A percentile compares a stretch with the other conserved stretches of the same genome.
Conservation (phyloP, 225 moss, liverwort and hornwort genomes). For the Bryum argenteum region DNA sequence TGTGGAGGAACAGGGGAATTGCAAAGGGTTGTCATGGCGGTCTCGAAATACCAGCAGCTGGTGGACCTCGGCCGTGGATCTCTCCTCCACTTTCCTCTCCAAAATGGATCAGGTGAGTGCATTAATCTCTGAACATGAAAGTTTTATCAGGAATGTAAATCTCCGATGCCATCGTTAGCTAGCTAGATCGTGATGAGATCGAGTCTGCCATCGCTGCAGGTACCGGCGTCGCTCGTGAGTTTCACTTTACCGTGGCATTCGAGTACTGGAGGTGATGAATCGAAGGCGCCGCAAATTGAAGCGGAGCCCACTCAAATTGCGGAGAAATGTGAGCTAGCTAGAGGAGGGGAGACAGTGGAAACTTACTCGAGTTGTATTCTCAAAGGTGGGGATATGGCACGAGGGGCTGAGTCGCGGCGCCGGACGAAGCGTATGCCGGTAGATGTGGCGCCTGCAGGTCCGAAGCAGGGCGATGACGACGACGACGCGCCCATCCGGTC, state of each 20-base stretch:
- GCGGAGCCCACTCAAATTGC: not conserved
- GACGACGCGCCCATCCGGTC: constrained; percentile 31
- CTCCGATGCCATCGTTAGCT: not conserved
- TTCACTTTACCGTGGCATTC: constrained; percentile 46
- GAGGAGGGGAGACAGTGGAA: not conserved
- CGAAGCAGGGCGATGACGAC: not conserved
- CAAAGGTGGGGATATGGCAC: constrained; percentile 7
- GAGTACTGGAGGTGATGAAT: constrained; percentile 22
- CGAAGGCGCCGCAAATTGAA: constrained; percentile 15
- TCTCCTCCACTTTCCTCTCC: constrained; percentile 49
- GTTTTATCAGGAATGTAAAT: not conserved
- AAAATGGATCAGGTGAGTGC: constrained; percentile 59
- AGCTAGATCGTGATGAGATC: not conserved
- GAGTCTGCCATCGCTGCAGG: constrained; percentile 33
- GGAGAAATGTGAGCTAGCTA: constrained; percentile 2
- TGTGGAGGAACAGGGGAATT: constrained; percentile 27
- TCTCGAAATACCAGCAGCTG: constrained; percentile 36
- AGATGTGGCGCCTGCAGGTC: constrained; percentile 26
- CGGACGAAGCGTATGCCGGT: constrained; percentile 55
- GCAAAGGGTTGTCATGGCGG: constrained; percentile 43
- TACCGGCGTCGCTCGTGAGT: constrained; percentile 35
- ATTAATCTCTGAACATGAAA: not conserved
- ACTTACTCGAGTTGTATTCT: not conserved
- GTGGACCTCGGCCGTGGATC: constrained; percentile 61
- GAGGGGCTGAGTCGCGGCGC: constrained; percentile 47